Conservation (phyloP, 2,329 filamentous ascomycete species). For the Cyanodermella asteris region DNA sequence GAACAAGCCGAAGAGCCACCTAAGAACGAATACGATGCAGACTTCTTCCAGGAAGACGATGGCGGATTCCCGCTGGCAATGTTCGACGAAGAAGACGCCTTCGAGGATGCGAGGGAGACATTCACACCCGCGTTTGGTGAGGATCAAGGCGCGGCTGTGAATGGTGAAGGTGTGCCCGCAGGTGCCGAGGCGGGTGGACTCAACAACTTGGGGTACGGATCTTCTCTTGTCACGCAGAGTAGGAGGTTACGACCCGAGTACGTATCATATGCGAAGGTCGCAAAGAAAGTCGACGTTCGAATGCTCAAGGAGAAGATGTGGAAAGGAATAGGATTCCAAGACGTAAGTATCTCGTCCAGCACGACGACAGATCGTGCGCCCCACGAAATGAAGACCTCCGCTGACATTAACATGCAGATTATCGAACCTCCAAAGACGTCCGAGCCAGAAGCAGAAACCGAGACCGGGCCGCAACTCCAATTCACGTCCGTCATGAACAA, state of each 20-base stretch:
- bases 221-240: conserved; percentile 39
- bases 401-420: conserved; percentile 3
- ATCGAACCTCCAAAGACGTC: conserved; percentile 13
- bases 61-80: conserved; percentile 24
- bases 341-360: conserved; percentile 4
- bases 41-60: conserved; percentile 75
- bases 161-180: conserved; percentile 2
- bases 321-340: conserved; percentile 31
- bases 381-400: neutral
- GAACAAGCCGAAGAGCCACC: conserved; percentile 30
- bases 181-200: conserved; percentile 2
- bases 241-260: conserved; percentile 38
- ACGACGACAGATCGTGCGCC: too few species aligned
- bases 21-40: conserved; percentile 74
- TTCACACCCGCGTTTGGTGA: conserved; percentile 17
- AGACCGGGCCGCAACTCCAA: conserved; percentile 38
- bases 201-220: conserved; percentile 27
- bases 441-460: conserved; percentile 12
- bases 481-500: conserved; percentile 88
- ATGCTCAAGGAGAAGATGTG: conserved; percentile 44
- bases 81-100: conserved; percentile 23
- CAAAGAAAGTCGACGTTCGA: conserved; percentile 45
- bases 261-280: conserved; percentile 41
- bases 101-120: conserved; percentile 27
- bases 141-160: conserved; percentile 5